phyloP scores from a whole-genome alignment of 164 flowering plant genomes.

The Litsea cubeba region DNA sequence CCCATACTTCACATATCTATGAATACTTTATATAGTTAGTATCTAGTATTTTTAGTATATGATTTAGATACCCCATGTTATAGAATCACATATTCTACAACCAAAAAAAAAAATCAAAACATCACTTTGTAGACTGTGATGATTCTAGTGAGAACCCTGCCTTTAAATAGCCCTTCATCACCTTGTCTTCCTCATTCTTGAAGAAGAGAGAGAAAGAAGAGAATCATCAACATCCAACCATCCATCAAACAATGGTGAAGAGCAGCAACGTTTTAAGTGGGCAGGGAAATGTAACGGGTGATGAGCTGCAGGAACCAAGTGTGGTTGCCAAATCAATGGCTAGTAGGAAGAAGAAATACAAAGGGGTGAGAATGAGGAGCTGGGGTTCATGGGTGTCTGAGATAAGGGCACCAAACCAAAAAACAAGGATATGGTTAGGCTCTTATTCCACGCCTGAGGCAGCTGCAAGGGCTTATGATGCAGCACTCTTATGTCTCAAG shows the following conservation, averaged over 20 bases:
- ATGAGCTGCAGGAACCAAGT: constrained; percentile 24
- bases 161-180: constrained; percentile 9
- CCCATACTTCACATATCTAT: background rate
- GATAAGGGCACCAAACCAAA: constrained; percentile 88
- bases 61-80: too few relatives aligned
- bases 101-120: background rate
- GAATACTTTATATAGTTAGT: background rate
- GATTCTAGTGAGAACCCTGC: background rate
- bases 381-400: constrained; percentile 99
- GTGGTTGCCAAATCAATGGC: constrained; percentile 15
- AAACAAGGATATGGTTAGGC: constrained; percentile 91
- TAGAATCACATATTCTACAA: background rate
- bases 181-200: constrained; percentile 1
- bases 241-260: constrained; percentile 22
- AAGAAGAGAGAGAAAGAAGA: background rate
- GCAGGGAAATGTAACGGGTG: background rate
- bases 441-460: constrained; percentile 91
- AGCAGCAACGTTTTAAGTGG: constrained; percentile 29
- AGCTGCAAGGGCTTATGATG: constrained; percentile 97
- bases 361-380: constrained; percentile 96
- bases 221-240: background rate
- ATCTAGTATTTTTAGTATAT: background rate
- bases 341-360: constrained; percentile 57
- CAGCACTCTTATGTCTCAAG: constrained; percentile 85
- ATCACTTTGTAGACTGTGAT: background rate